Evolutionary conservation across 2,329 filamentous ascomycete species (phyloP).

Genomic region (Fusarium virguliforme): DNA sequence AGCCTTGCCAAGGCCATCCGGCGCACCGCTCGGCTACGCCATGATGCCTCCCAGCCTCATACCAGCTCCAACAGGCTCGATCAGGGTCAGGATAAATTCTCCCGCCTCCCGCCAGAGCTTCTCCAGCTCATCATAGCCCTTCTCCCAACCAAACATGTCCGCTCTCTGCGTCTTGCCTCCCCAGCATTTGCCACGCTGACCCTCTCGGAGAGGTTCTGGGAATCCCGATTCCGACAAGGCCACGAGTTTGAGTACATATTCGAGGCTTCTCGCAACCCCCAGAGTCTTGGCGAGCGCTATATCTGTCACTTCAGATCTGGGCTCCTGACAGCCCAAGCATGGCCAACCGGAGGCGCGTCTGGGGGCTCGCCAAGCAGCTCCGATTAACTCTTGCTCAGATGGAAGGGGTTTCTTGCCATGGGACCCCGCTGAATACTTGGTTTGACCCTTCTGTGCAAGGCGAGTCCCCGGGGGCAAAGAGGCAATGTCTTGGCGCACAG

Average conservation of each 20-base stretch:
- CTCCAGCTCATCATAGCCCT: slow-evolving; percentile 25
- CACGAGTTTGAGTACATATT: slow-evolving; percentile 28
- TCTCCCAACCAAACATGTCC: slow-evolving; percentile 23
- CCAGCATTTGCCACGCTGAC: slow-evolving; percentile 26
- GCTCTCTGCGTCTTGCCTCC: slow-evolving; percentile 35
- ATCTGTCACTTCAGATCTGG: slow-evolving; percentile 20
- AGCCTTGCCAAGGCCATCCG: too few species aligned
- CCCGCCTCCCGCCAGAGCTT: slow-evolving; percentile 25
- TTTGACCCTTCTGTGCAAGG: slow-evolving; percentile 9
- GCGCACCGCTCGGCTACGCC: too few species aligned
- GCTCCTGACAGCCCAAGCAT: slow-evolving; percentile 2
- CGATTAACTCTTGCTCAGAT: slow-evolving; percentile 19
- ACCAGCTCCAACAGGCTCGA: not conserved
- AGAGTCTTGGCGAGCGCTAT: slow-evolving; percentile 27
- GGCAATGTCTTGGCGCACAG: slow-evolving; percentile 9
- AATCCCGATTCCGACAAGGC: slow-evolving; percentile 28
- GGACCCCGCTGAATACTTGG: slow-evolving; percentile 4
- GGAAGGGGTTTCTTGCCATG: slow-evolving; percentile 24
- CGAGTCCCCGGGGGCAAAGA: not conserved
- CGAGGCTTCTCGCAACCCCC: slow-evolving; percentile 20
- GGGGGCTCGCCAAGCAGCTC: slow-evolving; percentile 8
- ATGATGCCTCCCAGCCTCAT: too few species aligned
- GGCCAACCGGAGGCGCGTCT: slow-evolving; percentile 33
- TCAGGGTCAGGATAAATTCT: slow-evolving; percentile 26
- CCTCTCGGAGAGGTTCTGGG: slow-evolving; percentile 35